These are phyloP conservation scores for Stylosanthes scabra DNA, from an alignment of 331 rosid species.

Conservation along the genomic window DNA sequence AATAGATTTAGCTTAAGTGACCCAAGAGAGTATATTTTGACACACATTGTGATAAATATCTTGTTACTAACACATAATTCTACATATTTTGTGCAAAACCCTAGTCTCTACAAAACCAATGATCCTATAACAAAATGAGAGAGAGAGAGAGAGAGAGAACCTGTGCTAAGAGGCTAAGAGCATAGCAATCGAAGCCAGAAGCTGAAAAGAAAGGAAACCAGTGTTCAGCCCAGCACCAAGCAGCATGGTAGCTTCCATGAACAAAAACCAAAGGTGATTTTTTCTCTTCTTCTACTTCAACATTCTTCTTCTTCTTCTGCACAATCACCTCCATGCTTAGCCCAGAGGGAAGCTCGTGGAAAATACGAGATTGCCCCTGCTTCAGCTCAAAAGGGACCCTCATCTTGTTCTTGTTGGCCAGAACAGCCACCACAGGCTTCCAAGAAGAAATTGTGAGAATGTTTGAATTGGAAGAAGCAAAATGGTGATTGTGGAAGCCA, in stretches of 20 bases:
- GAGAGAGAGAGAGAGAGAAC: slow-evolving; percentile 49
- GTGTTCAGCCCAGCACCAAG: slow-evolving; percentile 96
- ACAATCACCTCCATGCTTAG: slow-evolving; percentile 77
- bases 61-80: too few species aligned
- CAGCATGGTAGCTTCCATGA: slow-evolving; percentile 98
- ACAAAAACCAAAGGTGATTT: slow-evolving; percentile 75
- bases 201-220: slow-evolving; percentile 89
- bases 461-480: slow-evolving; percentile 8
- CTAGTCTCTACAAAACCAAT: too few species aligned
- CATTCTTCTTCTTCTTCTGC: slow-evolving; percentile 49
- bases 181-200: slow-evolving; percentile 78
- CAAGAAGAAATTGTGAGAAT: not conserved
- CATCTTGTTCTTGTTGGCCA: slow-evolving; percentile 49
- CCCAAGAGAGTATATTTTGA: too few species aligned
- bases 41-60: too few species aligned
- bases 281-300: slow-evolving; percentile 30
- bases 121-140: not conserved
- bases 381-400: slow-evolving; percentile 57
- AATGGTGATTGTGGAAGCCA: slow-evolving; percentile 23
- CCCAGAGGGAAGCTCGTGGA: slow-evolving; percentile 85
- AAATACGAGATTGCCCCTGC: slow-evolving; percentile 76
- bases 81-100: too few species aligned
- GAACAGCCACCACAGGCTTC: slow-evolving; percentile 49
- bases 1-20: too few species aligned
- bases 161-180: slow-evolving; percentile 86